These are phyloP conservation scores for Letharia columbiana DNA, from an alignment of 495 filamentous ascomycete species.

Conservation along the genomic window DNA sequence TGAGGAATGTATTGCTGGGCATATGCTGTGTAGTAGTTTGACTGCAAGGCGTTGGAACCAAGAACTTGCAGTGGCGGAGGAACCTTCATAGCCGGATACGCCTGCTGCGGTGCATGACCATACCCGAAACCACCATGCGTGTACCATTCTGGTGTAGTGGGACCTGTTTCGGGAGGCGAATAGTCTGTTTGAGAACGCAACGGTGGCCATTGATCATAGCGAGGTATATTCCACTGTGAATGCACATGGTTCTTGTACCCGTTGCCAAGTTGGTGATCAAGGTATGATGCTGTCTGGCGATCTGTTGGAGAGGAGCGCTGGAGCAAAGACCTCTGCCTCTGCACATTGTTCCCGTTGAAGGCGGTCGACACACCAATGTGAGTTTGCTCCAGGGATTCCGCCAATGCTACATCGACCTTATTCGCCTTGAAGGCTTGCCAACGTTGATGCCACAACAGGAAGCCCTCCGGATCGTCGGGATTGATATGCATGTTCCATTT, in stretches of 20 bases:
- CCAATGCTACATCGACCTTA: constrained; percentile 46
- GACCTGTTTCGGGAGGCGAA: constrained; percentile 62
- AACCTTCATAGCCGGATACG: constrained; percentile 37
- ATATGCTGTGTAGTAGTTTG: constrained; percentile 46
- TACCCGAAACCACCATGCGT: constrained; percentile 49
- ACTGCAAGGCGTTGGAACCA: constrained; percentile 39
- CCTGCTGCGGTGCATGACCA: constrained; percentile 42
- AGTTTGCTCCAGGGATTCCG: constrained; percentile 49
- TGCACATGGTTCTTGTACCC: constrained; percentile 29
- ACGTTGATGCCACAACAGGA: constrained; percentile 68
- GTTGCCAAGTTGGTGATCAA: constrained; percentile 25
- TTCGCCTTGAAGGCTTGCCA: constrained; percentile 74
- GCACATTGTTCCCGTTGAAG: constrained; percentile 41
- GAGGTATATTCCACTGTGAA: constrained; percentile 35
- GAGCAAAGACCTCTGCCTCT: constrained; percentile 31
- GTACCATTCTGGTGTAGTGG: constrained; percentile 52
- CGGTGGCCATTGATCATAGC: constrained; percentile 46
- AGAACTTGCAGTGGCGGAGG: constrained; percentile 30
- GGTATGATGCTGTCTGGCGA: not conserved
- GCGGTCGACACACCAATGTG: constrained; percentile 46
- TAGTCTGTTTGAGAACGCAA: constrained; percentile 47
- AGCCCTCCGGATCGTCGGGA: constrained; percentile 61
- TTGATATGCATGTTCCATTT: constrained; percentile 80
- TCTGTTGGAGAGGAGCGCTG: constrained; percentile 14
- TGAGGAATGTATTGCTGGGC: constrained; percentile 52